Evolutionary conservation across 352 stramenopile genomes (phyloP), one percentile per base, ranked within the genome.

Genomic region (Vaucheria bursata): DNA sequence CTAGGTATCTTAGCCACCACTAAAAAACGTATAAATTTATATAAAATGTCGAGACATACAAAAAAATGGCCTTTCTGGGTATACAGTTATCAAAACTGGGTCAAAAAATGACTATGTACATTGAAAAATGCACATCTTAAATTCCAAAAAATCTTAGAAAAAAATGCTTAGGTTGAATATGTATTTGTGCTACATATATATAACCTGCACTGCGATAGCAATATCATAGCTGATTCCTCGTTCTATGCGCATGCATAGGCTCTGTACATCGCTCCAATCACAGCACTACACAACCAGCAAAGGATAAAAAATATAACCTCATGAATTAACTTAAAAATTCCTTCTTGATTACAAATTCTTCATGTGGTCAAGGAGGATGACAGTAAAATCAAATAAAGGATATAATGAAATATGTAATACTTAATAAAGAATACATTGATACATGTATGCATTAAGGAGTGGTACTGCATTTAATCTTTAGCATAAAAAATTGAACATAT

Each of bases 71-170:
- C 34, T 74, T 72, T 29, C 45, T 37, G 38, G 76, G 40, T 69
- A 75, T 39, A 18, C 45, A 37, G 79, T 74, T 38, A 64, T 74
- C 37, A 81, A 59, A 40, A 74, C 76, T 81, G 59, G 71, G 79
- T 12, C 12, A 70, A 69, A 79, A 59, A 70, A 25, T 74, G 32
- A 34, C 68, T 81, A 7, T 65, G 75, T 31, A 81, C 66, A 12
- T 52, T 64, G 6, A 74, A 39, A 29, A 45, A 50, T 59, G 34
- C 72, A 36, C 39, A 73, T 72, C 76, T 59, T 79, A 29, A 81
- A 18, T 64, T 72, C 52, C 12, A 59, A 59, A 59, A 12, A 59
- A 59, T 59, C 12, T 25, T 12, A 25, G 45, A 12, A 25, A 12
- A 18, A 12, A 12, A 25, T 25, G 12, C 45, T 18, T 18, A 59